phyloP scores from a whole-genome alignment of 2,329 filamentous ascomycete species.

The Aspergillus pseudoterreus region DNA sequence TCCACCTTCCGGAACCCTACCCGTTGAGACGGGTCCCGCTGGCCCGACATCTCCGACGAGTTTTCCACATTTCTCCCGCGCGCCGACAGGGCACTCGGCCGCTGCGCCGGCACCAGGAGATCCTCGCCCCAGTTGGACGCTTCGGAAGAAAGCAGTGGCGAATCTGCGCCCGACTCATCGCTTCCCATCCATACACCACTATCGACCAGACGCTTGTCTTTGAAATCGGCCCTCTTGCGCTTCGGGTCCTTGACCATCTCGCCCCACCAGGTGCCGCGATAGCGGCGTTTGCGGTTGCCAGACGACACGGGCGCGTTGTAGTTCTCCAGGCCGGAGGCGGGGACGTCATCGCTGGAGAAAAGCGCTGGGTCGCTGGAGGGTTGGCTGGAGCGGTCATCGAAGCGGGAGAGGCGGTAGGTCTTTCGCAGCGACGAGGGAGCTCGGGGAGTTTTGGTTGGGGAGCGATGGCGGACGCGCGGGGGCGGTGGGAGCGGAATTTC shows the following conservation, averaged over 20 bases:
- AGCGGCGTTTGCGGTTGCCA: conserved; percentile 35
- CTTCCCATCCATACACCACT: conserved; percentile 49
- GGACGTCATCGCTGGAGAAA: conserved; percentile 47
- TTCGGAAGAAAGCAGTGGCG: conserved; percentile 34
- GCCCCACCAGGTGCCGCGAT: conserved; percentile 45
- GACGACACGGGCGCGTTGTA: conserved; percentile 28
- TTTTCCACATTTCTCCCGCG: conserved; percentile 19
- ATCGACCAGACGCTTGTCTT: conserved; percentile 42
- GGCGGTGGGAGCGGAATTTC: conserved; percentile 38
- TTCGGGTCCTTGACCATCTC: conserved; percentile 36
- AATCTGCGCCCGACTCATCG: conserved; percentile 37
- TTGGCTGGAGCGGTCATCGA: conserved; percentile 35
- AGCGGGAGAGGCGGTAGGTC: conserved; percentile 25
- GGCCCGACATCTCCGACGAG: conserved; percentile 3
- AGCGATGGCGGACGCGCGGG: conserved; percentile 33
- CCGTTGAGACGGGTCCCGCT: conserved; percentile 13
- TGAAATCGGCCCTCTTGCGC: conserved; percentile 40
- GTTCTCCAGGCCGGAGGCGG: conserved; percentile 44
- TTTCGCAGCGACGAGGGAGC: conserved; percentile 20
- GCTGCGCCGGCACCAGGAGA: conserved; percentile 16
- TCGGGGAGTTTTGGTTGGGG: conserved; percentile 20
- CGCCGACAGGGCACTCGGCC: not conserved
- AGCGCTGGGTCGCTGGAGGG: conserved; percentile 44
- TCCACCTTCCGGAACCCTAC: conserved; percentile 17
- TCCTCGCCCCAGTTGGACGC: conserved; percentile 36